Evolutionary conservation across 805 yeast genomes (phyloP).

Genomic region (Candida golubevii): DNA sequence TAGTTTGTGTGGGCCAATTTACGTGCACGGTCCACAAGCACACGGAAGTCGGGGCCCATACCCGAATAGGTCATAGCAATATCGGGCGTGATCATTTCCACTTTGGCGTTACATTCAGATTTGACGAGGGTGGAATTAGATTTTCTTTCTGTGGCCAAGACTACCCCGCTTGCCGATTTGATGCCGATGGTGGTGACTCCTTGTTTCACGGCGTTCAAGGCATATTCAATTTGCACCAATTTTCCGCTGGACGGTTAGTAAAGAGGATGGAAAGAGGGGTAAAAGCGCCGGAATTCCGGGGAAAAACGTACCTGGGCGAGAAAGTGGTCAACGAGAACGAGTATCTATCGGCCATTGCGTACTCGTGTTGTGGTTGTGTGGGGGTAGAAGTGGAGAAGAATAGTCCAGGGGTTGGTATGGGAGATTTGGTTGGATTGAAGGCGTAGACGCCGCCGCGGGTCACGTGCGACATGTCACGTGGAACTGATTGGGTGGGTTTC

Average conservation of each 20-base stretch:
- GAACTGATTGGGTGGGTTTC: no score
- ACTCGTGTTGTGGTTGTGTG: no score
- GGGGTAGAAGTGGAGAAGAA: no score
- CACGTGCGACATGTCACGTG: no score
- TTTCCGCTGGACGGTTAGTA: conserved; percentile 67
- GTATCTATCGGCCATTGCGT: conserved; percentile 91
- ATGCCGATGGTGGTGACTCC: conserved; percentile 97
- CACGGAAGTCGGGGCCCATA: conserved; percentile 98
- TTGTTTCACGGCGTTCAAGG: conserved; percentile 93
- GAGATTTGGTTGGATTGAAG: no score
- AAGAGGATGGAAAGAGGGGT: no score
- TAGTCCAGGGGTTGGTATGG: no score
- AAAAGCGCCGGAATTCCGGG: neutral
- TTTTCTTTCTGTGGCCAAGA: conserved; percentile 94
- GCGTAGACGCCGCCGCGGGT: no score
- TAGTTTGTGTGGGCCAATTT: conserved; percentile 90
- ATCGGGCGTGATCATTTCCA: conserved; percentile 84
- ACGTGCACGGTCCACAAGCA: conserved; percentile 88
- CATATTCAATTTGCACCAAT: conserved; percentile 95
- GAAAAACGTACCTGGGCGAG: conserved; percentile 76
- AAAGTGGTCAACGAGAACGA: conserved; percentile 96
- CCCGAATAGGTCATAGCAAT: conserved; percentile 97
- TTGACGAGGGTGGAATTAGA: conserved; percentile 74
- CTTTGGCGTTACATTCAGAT: conserved; percentile 69
- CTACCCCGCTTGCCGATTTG: conserved; percentile 90